These are phyloP conservation scores for Gossypium laxum DNA, from an alignment of 441 rosid genomes.

Conservation along the genomic window DNA sequence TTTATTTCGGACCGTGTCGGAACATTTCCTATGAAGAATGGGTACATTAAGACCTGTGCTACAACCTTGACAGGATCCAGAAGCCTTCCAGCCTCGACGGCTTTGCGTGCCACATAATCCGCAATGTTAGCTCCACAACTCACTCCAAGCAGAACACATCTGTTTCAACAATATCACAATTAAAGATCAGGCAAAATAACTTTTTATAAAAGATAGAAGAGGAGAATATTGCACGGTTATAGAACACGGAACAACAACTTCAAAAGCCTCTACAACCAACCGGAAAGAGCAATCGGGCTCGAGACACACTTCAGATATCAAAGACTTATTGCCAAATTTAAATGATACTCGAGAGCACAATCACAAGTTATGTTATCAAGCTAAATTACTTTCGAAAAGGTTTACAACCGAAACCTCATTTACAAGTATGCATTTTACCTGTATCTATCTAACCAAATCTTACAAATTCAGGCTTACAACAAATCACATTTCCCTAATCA, in stretches of 20 bases:
- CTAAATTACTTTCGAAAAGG: background rate
- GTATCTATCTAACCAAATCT: background rate
- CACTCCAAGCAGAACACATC: constrained; percentile 83
- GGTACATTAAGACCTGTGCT: constrained; percentile 81
- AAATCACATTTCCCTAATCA: background rate
- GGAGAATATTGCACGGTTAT: background rate
- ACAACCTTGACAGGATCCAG: constrained; percentile 82
- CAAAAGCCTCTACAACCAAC: background rate
- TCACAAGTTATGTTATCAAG: background rate
- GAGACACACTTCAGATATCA: background rate
- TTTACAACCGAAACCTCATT: background rate
- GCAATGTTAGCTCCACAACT: constrained; percentile 87
- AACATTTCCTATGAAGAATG: constrained; percentile 67
- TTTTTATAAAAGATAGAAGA: background rate
- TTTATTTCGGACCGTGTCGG: constrained; percentile 81
- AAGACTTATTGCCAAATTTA: background rate
- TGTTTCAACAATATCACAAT: constrained; percentile 27
- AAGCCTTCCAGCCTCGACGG: constrained; percentile 58
- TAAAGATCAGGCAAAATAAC: background rate
- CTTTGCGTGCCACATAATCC: constrained; percentile 63
- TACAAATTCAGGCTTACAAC: background rate
- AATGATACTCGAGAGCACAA: background rate
- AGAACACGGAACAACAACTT: background rate
- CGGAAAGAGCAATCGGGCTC: background rate
- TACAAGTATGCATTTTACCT: background rate